phyloP scores from a whole-genome alignment of 768 basidiomycete species.

The Wakefieldia striispora region DNA sequence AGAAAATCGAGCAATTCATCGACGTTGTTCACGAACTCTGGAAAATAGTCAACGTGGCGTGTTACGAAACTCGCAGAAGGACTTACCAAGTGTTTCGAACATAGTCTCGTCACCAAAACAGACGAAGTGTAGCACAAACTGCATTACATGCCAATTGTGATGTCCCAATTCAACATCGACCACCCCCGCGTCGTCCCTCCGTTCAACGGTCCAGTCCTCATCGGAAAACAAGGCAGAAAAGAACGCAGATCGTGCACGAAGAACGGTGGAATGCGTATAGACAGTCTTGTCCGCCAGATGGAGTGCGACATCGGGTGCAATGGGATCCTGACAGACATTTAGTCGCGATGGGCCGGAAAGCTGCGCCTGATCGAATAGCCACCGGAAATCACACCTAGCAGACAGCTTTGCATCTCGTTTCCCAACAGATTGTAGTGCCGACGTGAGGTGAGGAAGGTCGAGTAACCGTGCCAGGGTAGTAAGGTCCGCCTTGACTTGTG shows the following conservation, averaged over 20 bases:
- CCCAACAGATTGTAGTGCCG: conserved; percentile 56
- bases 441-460: conserved; percentile 51
- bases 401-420: conserved; percentile 54
- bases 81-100: conserved; percentile 69
- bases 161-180: conserved; percentile 72
- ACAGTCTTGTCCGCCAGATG: conserved; percentile 66
- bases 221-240: conserved; percentile 85
- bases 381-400: conserved; percentile 47
- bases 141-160: conserved; percentile 69
- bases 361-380: conserved; percentile 42
- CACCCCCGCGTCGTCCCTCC: conserved; percentile 53
- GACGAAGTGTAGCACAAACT: conserved; percentile 70
- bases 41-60: conserved; percentile 2
- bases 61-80: not conserved
- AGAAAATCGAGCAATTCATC: conserved; percentile 85
- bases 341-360: not conserved
- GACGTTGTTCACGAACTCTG: conserved; percentile 60
- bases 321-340: conserved; percentile 21
- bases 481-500: conserved; percentile 62
- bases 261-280: conserved; percentile 64
- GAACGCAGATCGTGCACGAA: conserved; percentile 82
- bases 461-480: conserved; percentile 55
- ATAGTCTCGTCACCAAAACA: conserved; percentile 73
- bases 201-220: conserved; percentile 70
- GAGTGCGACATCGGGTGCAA: conserved; percentile 69